Evolutionary conservation across 331 rosid species (phyloP).

Genomic region (Quercus lobata): DNA sequence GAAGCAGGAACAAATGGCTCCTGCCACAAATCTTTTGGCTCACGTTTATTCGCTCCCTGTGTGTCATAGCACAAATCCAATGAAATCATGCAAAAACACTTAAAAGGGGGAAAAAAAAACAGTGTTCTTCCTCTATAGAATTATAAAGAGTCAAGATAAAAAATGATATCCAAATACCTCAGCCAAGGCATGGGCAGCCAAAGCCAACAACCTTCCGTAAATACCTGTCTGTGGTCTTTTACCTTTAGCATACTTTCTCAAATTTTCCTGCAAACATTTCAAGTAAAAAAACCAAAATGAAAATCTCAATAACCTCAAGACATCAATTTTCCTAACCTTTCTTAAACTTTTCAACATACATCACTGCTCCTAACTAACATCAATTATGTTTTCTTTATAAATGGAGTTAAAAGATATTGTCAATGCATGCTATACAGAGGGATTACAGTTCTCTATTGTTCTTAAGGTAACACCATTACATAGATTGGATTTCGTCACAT

Average conservation of each 20-base stretch:
- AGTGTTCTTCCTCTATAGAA: not conserved
- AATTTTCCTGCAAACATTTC: constrained; percentile 49
- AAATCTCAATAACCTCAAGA: constrained; percentile 10
- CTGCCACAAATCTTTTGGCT: constrained; percentile 94
- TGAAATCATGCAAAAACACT: constrained; percentile 3
- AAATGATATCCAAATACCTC: constrained; percentile 50
- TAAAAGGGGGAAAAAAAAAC: not conserved
- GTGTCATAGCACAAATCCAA: constrained; percentile 29
- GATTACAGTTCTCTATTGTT: no score
- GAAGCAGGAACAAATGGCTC: constrained; percentile 84
- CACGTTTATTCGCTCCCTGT: constrained; percentile 72
- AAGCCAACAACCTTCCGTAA: constrained; percentile 73
- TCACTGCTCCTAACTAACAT: not conserved
- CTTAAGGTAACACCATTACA: no score
- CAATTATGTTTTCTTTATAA: not conserved
- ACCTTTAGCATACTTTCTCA: constrained; percentile 45
- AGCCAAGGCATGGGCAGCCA: constrained; percentile 97
- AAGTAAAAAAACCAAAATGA: not conserved
- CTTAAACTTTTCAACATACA: not conserved
- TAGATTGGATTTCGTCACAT: no score
- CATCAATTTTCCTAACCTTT: not conserved
- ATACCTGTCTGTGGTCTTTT: constrained; percentile 50
- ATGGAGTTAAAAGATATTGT: no score
- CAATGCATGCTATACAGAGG: no score
- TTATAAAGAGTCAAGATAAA: not conserved